Conservation (phyloP, 1,284 basidiomycete genomes). For the Ceratobasidium sp. region DNA sequence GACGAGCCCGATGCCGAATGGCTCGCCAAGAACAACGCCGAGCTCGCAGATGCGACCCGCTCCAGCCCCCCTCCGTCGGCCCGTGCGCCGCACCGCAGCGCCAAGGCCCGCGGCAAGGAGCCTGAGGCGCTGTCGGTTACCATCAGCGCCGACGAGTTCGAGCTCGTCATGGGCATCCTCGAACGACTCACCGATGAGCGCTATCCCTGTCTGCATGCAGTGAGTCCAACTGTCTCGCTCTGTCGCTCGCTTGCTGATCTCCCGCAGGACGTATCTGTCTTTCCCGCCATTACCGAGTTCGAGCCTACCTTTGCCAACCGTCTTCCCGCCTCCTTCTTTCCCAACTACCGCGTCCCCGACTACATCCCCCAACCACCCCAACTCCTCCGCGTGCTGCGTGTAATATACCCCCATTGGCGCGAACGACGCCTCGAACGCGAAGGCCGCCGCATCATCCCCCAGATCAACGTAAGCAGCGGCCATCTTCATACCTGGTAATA, state of each 20-base stretch:
- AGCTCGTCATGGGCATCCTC: conserved; percentile 94
- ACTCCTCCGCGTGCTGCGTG: conserved; percentile 71
- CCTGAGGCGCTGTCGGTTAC: conserved; percentile 65
- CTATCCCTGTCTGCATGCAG: conserved; percentile 89
- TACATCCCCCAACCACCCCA: conserved; percentile 69
- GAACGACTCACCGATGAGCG: conserved; percentile 93
- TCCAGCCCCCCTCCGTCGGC: conserved; percentile 71
- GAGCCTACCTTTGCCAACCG: conserved; percentile 74
- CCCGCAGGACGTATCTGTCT: conserved; percentile 58
- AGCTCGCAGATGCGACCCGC: conserved; percentile 86
- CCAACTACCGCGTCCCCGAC: conserved; percentile 68
- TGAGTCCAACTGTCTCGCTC: conserved; percentile 57
- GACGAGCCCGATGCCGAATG: conserved; percentile 97
- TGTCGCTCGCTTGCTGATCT: conserved; percentile 18
- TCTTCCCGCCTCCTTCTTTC: conserved; percentile 68
- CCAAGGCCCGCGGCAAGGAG: conserved; percentile 83
- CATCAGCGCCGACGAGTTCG: conserved; percentile 91
- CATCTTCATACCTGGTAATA: conserved; percentile 26
- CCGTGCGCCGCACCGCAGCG: conserved; percentile 65
- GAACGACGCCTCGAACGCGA: conserved; percentile 76
- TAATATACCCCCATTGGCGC: conserved; percentile 85
- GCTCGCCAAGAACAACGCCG: conserved; percentile 89
- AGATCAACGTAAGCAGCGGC: conserved; percentile 71
- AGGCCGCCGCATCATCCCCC: conserved; percentile 82
- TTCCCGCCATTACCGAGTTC: conserved; percentile 82